A percentile compares a stretch with the other conserved stretches of the same genome.
These are phyloP conservation scores for Daldinia childiae DNA, from an alignment of 495 filamentous ascomycete species.

Conservation along the genomic window DNA sequence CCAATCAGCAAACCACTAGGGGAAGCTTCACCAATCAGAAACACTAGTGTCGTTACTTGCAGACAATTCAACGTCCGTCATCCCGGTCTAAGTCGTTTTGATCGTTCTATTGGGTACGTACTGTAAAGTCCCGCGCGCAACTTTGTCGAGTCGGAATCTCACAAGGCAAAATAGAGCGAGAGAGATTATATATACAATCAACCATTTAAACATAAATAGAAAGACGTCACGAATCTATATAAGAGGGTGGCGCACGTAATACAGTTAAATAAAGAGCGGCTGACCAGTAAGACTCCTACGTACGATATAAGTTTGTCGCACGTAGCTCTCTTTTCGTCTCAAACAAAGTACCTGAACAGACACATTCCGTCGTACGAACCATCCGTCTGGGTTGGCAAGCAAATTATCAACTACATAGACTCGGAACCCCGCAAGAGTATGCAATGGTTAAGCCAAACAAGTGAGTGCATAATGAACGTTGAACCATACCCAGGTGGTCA, in stretches of 20 bases:
- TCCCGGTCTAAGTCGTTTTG: conserved; percentile 24
- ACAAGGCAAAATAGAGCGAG: neutral
- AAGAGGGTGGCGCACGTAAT: neutral
- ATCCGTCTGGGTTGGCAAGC: conserved; percentile 8
- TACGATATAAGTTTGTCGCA: conserved; percentile 2
- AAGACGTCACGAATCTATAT: neutral
- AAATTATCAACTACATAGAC: neutral
- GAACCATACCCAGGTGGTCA: neutral
- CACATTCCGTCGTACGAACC: conserved; percentile 21
- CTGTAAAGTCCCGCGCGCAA: conserved; percentile 2
- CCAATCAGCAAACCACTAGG: conserved; percentile 23
- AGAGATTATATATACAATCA: neutral
- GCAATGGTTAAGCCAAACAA: neutral
- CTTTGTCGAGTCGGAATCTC: neutral
- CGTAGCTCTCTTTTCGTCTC: conserved; percentile 33
- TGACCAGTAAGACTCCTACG: neutral
- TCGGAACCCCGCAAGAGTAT: neutral
- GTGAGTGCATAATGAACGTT: neutral
- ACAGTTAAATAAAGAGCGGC: neutral
- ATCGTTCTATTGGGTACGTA: conserved; percentile 18
- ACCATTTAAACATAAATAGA: neutral
- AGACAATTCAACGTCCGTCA: conserved; percentile 36
- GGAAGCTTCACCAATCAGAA: conserved; percentile 41
- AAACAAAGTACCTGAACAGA: neutral
- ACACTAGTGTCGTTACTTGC: conserved; percentile 43